Base-by-base conservation (phyloP, 1,284 basidiomycete species). In the Malassezia restricta region DNA sequence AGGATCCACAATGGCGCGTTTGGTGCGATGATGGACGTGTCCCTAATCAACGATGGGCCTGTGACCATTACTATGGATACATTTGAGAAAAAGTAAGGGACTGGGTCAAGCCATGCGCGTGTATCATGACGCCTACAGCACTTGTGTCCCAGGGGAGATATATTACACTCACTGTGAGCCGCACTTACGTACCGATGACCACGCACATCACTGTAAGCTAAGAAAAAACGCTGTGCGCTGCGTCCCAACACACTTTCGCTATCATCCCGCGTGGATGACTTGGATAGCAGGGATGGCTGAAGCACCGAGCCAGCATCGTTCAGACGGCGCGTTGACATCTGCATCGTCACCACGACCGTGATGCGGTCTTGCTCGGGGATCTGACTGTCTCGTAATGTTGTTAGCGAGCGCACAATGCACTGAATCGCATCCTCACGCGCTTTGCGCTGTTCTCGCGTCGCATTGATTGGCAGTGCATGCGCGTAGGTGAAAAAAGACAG, bases 1-100 rank as follows among this genome's bases (percentile, higher is more conserved):
- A 51, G 49, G 14, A 62, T 70, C 54, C 62, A 65, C 40, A 62
- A 71, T 30, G 69, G 69, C 33, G 56, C 56, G 8, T 71, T 71
- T 39, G 69, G 69, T 9, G 66, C 62, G 37, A 70, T 71, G 69
- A 71, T 71, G 69, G 65, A 71, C 43, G 67, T 69, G 8, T 58
- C 58, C 1, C 43, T 71, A 6, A 59, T 63, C 1, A 71, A 71
- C 37, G 67, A 70, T 39, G 69, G 52, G 12, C 52, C 52, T 8
- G 52, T 54, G 8, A 54, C 52, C 7, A 54, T 54, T 61, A 61
- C 57, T 37, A 42, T 65, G n/a, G 64, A 65, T 41, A 64, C 62
- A n/a, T 39, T 61, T 31, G 64, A 65, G 12, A 65, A 64, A 50
- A 65, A 59, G 43, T 63, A 54, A 49, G 53, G 9, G 27, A 50